phyloP scores from a whole-genome alignment of 73 alveolate species.

The Uronychia binucleata region DNA sequence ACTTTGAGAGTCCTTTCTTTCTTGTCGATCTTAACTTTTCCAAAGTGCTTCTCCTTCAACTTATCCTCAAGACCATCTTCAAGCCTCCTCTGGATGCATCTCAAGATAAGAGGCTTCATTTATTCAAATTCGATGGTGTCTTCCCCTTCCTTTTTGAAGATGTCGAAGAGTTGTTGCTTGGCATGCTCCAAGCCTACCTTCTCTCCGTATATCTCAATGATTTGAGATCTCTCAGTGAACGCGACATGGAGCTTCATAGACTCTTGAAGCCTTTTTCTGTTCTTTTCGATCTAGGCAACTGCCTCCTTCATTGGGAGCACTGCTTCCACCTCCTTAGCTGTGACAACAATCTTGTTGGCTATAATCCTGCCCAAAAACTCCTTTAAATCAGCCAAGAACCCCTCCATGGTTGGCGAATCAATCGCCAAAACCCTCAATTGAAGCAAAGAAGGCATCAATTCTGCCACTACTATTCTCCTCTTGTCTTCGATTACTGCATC shows the following conservation, averaged over 20 bases:
- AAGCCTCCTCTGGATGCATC: not conserved
- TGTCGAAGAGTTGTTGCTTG: not conserved
- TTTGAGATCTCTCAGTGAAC: not conserved
- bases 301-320: not conserved
- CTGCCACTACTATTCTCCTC: not conserved
- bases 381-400: not conserved
- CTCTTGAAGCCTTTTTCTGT: not conserved
- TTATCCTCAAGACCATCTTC: not conserved
- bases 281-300: not conserved
- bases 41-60: too few relatives aligned
- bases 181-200: not conserved
- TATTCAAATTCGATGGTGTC: not conserved
- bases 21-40: not conserved
- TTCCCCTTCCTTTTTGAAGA: not conserved
- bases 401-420: not conserved
- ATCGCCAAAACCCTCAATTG: not conserved
- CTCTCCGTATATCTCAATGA: not conserved
- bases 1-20: not conserved
- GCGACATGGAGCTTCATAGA: not conserved
- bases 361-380: not conserved
- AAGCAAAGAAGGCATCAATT: too few relatives aligned
- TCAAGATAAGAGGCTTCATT: not conserved
- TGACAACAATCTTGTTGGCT: not conserved
- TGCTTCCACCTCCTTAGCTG: not conserved
- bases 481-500: not conserved